These are phyloP conservation scores for Paramecium primaurelia DNA, from an alignment of 73 alveolate genomes.

Conservation along the genomic window DNA sequence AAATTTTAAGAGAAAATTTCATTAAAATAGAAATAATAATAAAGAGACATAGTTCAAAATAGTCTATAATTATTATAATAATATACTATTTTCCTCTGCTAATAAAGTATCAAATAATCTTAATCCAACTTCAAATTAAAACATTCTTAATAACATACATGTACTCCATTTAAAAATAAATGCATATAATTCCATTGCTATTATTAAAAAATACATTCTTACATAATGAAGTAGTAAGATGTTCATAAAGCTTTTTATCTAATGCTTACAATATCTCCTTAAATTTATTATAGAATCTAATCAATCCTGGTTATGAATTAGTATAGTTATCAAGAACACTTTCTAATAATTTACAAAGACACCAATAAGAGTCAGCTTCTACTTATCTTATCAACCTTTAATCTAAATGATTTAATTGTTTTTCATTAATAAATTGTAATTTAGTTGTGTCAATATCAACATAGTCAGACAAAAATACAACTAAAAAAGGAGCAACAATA, in stretches of 20 bases:
- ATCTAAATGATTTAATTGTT: background rate
- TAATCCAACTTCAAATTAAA: slow-evolving; percentile 21
- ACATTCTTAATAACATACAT: slow-evolving; percentile 48
- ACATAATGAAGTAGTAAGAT: background rate
- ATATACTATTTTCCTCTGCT: slow-evolving; percentile 46
- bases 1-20: slow-evolving; percentile 43
- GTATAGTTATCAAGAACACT: slow-evolving; percentile 52
- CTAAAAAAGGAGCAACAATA: slow-evolving; percentile 51
- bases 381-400: slow-evolving; percentile 1
- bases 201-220: background rate
- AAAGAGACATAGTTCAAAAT: slow-evolving; percentile 27
- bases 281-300: slow-evolving; percentile 35
- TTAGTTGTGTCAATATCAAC: slow-evolving; percentile 47
- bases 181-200: slow-evolving; percentile 36
- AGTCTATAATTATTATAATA: background rate
- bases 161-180: slow-evolving; percentile 55
- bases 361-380: slow-evolving; percentile 63
- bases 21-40: slow-evolving; percentile 39
- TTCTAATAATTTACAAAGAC: slow-evolving; percentile 49
- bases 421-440: background rate
- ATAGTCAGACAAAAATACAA: slow-evolving; percentile 42
- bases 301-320: slow-evolving; percentile 47
- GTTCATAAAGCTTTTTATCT: slow-evolving; percentile 17
- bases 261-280: background rate
- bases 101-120: slow-evolving; percentile 63